Conservation (phyloP, 2,329 filamentous ascomycete species). For the Zasmidium citrigriseum region DNA sequence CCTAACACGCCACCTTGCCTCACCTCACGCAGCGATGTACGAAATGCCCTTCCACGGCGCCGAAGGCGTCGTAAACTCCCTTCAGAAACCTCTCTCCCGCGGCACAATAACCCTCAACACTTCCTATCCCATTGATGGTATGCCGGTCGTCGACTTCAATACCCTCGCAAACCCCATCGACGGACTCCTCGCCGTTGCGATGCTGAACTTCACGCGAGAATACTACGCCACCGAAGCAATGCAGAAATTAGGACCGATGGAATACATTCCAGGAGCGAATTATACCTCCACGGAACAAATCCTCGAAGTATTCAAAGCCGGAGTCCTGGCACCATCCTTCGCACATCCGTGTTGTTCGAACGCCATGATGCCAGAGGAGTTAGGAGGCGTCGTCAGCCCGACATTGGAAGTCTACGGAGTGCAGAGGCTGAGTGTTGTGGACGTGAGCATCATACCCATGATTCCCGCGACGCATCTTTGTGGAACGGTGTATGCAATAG, state of each 20-base stretch:
- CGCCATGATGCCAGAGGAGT: conserved; percentile 20
- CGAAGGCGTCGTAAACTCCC: conserved; percentile 16
- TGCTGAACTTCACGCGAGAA: conserved; percentile 38
- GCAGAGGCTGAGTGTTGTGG: conserved; percentile 30
- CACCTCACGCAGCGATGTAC: conserved; percentile 15
- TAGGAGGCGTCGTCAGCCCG: conserved; percentile 32
- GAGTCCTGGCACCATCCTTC: conserved; percentile 28
- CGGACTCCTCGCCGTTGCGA: conserved; percentile 35
- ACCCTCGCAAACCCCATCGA: conserved; percentile 41
- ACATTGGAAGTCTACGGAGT: conserved; percentile 32
- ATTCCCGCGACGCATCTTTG: conserved; percentile 24
- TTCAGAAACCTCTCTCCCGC: conserved; percentile 40
- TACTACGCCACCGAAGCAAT: conserved; percentile 38
- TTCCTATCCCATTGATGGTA: conserved; percentile 23
- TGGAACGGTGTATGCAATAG: conserved; percentile 36
- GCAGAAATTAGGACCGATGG: conserved; percentile 33
- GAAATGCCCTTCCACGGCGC: conserved; percentile 23
- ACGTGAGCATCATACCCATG: conserved; percentile 36
- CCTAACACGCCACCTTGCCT: conserved; percentile 9
- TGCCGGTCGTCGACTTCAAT: conserved; percentile 37
- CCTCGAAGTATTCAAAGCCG: conserved; percentile 1
- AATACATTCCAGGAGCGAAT: conserved; percentile 30
- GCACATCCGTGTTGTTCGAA: conserved; percentile 20
- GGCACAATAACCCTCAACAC: conserved; percentile 41
- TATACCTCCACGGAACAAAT: conserved; percentile 26